phyloP scores from a whole-genome alignment of 2,329 filamentous ascomycete species.

The Venturia aucupariae region DNA sequence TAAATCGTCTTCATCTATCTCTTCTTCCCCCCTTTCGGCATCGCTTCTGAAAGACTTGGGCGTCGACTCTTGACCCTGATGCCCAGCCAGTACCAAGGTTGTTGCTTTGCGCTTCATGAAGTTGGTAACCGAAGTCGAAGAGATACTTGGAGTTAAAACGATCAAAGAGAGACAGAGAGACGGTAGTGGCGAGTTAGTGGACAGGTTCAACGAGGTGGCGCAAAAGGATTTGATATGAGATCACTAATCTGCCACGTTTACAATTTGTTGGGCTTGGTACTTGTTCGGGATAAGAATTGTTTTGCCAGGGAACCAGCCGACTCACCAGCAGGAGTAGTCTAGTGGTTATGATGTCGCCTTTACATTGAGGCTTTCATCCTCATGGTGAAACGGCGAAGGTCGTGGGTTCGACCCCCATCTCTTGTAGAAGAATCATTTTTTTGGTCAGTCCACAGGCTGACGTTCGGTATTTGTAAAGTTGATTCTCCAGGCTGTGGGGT shows the following conservation, averaged over 20 bases:
- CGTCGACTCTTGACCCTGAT: neutral
- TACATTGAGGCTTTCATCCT: neutral
- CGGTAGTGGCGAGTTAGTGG: neutral
- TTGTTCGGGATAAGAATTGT: too few species aligned
- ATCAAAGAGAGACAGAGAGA: neutral
- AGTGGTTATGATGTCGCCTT: slow-evolving; percentile 15
- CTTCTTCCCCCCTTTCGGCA: neutral
- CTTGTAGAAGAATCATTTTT: neutral
- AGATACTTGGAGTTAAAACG: neutral
- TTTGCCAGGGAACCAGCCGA: too few species aligned
- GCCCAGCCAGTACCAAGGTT: neutral
- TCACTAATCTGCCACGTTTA: neutral
- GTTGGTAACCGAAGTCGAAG: too few species aligned
- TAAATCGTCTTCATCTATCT: slow-evolving; percentile 29
- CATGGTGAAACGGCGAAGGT: neutral
- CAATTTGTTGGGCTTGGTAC: too few species aligned
- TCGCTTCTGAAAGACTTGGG: neutral
- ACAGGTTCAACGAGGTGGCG: neutral
- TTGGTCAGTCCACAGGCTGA: too few species aligned
- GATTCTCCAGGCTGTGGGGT: too few species aligned
- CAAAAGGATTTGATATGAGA: neutral
- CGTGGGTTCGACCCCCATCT: slow-evolving; percentile 13
- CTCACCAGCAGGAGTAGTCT: slow-evolving; percentile 13
- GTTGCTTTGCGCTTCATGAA: neutral
- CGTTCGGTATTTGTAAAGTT: too few species aligned